Conservation (phyloP, 106 monocot genomes). For the Dioscorea alata region DNA sequence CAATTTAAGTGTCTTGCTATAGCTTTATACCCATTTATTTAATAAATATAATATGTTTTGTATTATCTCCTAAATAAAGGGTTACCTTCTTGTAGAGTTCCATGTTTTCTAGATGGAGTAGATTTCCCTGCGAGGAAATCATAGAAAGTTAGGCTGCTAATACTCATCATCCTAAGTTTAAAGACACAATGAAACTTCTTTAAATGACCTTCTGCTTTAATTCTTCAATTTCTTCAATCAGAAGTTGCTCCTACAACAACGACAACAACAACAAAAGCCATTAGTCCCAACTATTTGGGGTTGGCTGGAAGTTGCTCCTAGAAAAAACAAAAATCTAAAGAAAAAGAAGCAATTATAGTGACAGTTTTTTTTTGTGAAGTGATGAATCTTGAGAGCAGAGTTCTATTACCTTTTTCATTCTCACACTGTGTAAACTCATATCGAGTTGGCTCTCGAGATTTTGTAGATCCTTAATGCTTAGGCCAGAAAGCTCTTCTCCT, state of each 20-base stretch:
- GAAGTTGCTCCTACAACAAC: conserved; percentile 26
- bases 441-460: conserved; percentile 16
- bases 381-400: not conserved
- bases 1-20: not conserved
- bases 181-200: not conserved
- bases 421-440: conserved; percentile 2
- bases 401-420: conserved; percentile 20
- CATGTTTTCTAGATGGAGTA: conserved; percentile 49
- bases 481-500: conserved; percentile 5
- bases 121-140: conserved; percentile 27
- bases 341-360: no score
- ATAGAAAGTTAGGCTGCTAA: not conserved
- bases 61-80: conserved; percentile 37
- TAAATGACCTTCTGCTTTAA: conserved; percentile 28
- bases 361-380: not conserved
- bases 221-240: conserved; percentile 44
- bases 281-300: no score
- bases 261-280: not conserved
- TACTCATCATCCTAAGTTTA: not conserved
- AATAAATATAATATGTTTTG: conserved; percentile 36
- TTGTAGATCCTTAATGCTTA: conserved; percentile 9
- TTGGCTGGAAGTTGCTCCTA: no score
- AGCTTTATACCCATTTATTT: not conserved
- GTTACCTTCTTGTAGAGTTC: conserved; percentile 60
- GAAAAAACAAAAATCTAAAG: no score